Conservation (phyloP, 169 alveolate genomes). For the Sarcocystis neurona region DNA sequence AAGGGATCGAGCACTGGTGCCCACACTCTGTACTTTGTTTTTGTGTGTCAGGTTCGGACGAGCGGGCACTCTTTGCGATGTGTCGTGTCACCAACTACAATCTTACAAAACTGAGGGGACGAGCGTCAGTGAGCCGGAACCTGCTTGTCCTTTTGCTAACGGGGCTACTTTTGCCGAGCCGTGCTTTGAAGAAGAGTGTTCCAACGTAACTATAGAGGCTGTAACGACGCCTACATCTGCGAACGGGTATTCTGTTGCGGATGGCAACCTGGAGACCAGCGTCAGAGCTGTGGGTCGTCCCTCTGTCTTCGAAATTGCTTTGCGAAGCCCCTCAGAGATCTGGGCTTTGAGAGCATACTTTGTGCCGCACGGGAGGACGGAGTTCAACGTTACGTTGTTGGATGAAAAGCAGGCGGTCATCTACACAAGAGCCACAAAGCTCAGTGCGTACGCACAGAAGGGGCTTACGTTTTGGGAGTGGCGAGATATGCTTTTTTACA, state of each 20-base stretch:
- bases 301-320: neutral
- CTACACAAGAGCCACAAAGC: neutral
- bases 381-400: neutral
- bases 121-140: neutral
- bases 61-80: neutral
- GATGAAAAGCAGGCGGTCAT: neutral
- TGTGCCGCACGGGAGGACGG: neutral
- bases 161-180: constrained; percentile 1
- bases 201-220: neutral
- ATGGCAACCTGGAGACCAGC: neutral
- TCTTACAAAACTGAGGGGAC: constrained; percentile 1
- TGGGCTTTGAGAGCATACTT: constrained; percentile 3
- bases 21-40: neutral
- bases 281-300: neutral
- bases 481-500: constrained; percentile 15
- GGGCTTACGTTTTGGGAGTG: constrained; percentile 4
- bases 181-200: constrained; percentile 14
- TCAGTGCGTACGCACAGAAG: neutral
- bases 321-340: neutral
- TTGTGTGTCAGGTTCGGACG: neutral
- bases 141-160: neutral
- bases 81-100: neutral
- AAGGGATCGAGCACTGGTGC: neutral
- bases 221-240: neutral
- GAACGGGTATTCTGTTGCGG: neutral